Conservation (phyloP, 1,284 basidiomycete species). For the Ustilago esculenta region DNA sequence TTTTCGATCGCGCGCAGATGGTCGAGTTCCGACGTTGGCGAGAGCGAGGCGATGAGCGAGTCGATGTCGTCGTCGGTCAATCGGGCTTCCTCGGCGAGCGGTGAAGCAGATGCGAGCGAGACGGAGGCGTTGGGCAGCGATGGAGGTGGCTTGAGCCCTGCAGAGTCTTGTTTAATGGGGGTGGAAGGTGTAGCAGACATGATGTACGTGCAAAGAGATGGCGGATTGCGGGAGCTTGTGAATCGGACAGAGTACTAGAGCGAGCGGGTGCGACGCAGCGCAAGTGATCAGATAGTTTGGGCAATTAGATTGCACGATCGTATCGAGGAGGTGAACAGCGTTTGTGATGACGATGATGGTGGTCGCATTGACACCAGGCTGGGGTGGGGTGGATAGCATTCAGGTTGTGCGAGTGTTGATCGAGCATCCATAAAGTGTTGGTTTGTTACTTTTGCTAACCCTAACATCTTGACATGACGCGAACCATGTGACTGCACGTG, state of each 20-base stretch:
- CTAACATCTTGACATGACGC: no score
- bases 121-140: background rate
- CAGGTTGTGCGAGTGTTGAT: conserved; percentile 26
- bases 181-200: no score
- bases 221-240: no score
- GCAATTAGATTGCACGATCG: no score
- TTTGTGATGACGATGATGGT: conserved; percentile 10
- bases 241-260: no score
- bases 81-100: conserved; percentile 21
- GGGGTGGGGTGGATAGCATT: background rate
- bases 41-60: conserved; percentile 35
- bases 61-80: conserved; percentile 47
- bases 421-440: conserved; percentile 21
- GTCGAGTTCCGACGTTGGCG: conserved; percentile 38
- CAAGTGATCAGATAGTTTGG: no score
- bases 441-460: conserved; percentile 22
- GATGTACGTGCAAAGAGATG: no score
- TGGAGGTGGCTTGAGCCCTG: conserved; percentile 14
- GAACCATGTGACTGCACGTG: no score
- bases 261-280: no score
- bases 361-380: no score
- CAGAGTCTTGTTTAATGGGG: conserved; percentile 8
- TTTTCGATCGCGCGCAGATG: conserved; percentile 39
- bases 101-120: background rate
- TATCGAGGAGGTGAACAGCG: no score